Percentiles rank a stretch among this genome's conserved stretches.
Evolutionary conservation across 1,139 yeast genomes (phyloP).

Genomic region (Candida sojae): DNA sequence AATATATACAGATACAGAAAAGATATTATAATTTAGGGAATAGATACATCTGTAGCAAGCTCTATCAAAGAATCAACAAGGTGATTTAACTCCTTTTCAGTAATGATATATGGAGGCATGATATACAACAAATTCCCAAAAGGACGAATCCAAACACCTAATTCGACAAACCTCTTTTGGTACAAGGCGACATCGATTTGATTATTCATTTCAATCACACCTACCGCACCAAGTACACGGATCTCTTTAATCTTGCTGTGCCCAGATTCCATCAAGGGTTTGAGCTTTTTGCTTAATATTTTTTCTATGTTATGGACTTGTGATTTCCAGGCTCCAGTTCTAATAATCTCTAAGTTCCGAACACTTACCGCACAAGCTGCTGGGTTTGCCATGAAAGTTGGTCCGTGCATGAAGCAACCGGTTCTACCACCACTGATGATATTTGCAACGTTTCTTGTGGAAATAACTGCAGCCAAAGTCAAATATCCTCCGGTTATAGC

Average conservation of each 20-base stretch:
- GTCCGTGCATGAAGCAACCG: constrained; percentile 1
- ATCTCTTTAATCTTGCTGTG: constrained; percentile 1
- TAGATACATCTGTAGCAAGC: background rate
- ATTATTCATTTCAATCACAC: constrained; percentile 2
- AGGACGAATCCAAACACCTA: constrained; percentile 3
- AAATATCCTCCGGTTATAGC: background rate
- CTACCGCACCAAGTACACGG: constrained; percentile 3
- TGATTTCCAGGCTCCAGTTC: constrained; percentile 1
- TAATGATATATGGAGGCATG: background rate
- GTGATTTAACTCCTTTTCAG: background rate
- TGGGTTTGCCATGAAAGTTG: constrained; percentile 1
- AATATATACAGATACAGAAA: no score
- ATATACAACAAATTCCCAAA: background rate
- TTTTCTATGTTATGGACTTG: background rate
- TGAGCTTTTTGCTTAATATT: background rate
- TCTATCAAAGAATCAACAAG: background rate
- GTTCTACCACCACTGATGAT: background rate
- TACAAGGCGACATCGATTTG: background rate
- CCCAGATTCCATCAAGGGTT: background rate
- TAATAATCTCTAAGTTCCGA: background rate
- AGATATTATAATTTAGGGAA: background rate
- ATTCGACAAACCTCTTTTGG: constrained; percentile 1
- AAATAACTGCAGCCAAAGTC: background rate
- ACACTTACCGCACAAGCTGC: constrained; percentile 3
- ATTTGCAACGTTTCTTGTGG: background rate